Base-by-base conservation (phyloP, 352 stramenopile species). In the Pythium brachiatum region DNA sequence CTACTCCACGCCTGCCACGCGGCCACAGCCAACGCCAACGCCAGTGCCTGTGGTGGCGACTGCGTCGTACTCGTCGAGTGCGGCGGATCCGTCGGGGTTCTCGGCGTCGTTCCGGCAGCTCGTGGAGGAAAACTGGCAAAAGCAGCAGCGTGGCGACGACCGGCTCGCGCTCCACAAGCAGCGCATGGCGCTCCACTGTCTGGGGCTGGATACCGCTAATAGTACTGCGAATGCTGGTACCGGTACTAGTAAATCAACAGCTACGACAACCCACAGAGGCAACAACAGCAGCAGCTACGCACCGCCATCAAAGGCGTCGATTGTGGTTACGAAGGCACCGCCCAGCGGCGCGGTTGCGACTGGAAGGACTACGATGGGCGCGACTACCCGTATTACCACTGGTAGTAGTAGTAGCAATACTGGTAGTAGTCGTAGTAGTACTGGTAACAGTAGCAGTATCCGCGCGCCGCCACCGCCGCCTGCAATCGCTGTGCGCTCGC, bases 51-150 rank as follows among this genome's bases (percentile, higher is more conserved):
- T 26, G 39, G 50, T 39, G 18, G 2, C 36, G 1, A 13, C 18
- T 5, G 7, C 23, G 38, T 25, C 51, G 32, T 25, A 47, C 25
- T 21, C 21, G 26, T 58, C 53, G 27, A 57, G 20, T 7, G 34
- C 21, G 6, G n/a, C 48, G 18, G 81, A 88, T 34, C 81, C 81
- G 11, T 83, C 81, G 2, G 79, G 79, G 7, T 63, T 90, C 9
- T 72, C 79, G 23, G 69, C 77, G 31, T 59, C 74, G 13, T 75
- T 90, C 27, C 55, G 81, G 5, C 64, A 77, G 31, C 67, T 89
- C 9, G 66, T 90, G 4, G 81, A 90, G 48, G 74, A 73, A 4
- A 81, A 88, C 34, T 90, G 79, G 81, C 48, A 74, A 47, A 66
- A 68, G 29, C 65, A 65, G 48, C 65, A 75, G 46, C 55, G 51